These are phyloP conservation scores for Bathelium albidoporum DNA, from an alignment of 495 filamentous ascomycete genomes.

Conservation along the genomic window DNA sequence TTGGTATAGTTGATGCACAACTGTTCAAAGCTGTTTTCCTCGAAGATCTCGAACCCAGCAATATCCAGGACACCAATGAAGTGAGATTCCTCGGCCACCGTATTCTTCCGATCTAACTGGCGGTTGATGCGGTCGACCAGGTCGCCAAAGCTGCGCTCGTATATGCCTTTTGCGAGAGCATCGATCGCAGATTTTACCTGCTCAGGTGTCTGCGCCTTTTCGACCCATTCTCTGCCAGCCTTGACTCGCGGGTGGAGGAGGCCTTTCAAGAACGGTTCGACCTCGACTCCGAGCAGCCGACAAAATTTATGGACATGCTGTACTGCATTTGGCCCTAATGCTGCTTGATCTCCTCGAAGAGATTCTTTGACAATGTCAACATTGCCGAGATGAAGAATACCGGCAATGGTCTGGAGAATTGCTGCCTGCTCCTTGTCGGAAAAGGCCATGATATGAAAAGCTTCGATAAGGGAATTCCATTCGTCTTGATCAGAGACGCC, in stretches of 20 bases:
- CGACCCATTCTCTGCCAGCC: slow-evolving; percentile 94
- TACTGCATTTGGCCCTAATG: slow-evolving; percentile 61
- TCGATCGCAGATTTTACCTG: slow-evolving; percentile 86
- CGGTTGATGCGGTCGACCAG: slow-evolving; percentile 85
- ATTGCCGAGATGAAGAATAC: slow-evolving; percentile 89
- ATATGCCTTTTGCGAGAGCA: slow-evolving; percentile 92
- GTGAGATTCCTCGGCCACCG: slow-evolving; percentile 66
- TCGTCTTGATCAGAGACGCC: slow-evolving; percentile 89
- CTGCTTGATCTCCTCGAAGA: slow-evolving; percentile 79
- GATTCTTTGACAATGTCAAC: slow-evolving; percentile 82
- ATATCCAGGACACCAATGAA: slow-evolving; percentile 99
- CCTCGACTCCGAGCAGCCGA: slow-evolving; percentile 68
- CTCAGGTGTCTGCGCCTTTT: slow-evolving; percentile 93
- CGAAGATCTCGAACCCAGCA: slow-evolving; percentile 98
- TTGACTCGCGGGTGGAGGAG: slow-evolving; percentile 88
- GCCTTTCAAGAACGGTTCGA: slow-evolving; percentile 77
- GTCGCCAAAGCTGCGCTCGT: slow-evolving; percentile 90
- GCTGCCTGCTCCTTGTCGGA: slow-evolving; percentile 71
- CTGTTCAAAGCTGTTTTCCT: slow-evolving; percentile 97
- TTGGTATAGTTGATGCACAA: slow-evolving; percentile 99
- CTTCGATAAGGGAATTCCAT: slow-evolving; percentile 82
- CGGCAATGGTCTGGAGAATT: slow-evolving; percentile 79
- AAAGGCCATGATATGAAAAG: slow-evolving; percentile 92
- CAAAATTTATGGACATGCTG: slow-evolving; percentile 67
- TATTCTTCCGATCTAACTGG: slow-evolving; percentile 71